A percentile compares a stretch with the other conserved stretches of the same genome.
Evolutionary conservation across 139 green algal genomes (phyloP).

Genomic region (Tetradesmus lagerheimii): DNA sequence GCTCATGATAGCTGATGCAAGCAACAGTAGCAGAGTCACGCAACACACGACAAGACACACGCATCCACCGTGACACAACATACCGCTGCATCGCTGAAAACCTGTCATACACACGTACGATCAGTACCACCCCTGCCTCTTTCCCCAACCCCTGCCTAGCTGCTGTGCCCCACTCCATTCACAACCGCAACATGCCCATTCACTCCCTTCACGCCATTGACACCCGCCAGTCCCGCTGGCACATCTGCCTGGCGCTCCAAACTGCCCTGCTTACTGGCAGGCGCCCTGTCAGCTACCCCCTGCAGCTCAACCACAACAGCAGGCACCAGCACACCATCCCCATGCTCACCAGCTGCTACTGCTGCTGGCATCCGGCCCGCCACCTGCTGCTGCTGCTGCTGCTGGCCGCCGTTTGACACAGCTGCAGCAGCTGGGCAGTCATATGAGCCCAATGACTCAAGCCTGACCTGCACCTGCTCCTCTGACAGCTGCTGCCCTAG

Average conservation of each 20-base stretch:
- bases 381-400: not conserved
- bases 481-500: not conserved
- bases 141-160: not conserved
- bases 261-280: not conserved
- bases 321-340: not conserved
- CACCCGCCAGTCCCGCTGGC: not conserved
- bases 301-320: constrained; percentile 15
- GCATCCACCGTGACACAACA: too few species aligned
- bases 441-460: not conserved
- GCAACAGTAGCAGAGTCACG: too few species aligned
- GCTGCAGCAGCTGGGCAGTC: not conserved
- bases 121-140: not conserved
- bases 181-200: not conserved
- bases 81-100: too few species aligned
- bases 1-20: too few species aligned
- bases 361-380: too few species aligned
- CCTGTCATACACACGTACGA: not conserved
- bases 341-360: not conserved
- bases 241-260: not conserved
- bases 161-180: not conserved
- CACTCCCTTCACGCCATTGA: not conserved
- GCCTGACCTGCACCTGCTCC: constrained; percentile 6
- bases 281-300: not conserved
- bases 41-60: too few species aligned
- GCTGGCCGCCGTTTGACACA: not conserved